Conservation (phyloP, 495 filamentous ascomycete species). For the Aspergillus funiculosus region DNA sequence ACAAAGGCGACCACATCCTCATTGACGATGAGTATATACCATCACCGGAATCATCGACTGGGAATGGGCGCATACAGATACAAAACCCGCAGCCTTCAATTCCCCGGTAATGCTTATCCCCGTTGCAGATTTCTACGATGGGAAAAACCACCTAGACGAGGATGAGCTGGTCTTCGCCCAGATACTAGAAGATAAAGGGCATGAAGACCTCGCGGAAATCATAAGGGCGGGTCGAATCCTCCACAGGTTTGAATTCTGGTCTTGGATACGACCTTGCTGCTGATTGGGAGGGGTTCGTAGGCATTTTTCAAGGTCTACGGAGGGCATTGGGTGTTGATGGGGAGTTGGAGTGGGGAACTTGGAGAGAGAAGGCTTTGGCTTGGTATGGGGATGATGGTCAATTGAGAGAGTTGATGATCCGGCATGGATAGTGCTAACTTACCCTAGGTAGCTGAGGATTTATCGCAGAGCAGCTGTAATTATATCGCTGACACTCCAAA, state of each 20-base stretch:
- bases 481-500: too few species aligned
- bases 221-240: slow-evolving; percentile 30
- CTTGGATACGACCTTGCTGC: slow-evolving; percentile 32
- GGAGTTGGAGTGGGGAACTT: slow-evolving; percentile 29
- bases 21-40: slow-evolving; percentile 37
- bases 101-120: slow-evolving; percentile 39
- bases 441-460: too few species aligned
- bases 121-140: slow-evolving; percentile 37
- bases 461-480: too few species aligned
- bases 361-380: slow-evolving; percentile 28
- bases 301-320: slow-evolving; percentile 33
- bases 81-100: slow-evolving; percentile 34
- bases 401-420: slow-evolving; percentile 15
- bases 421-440: too few species aligned
- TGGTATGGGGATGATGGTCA: slow-evolving; percentile 26
- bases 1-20: slow-evolving; percentile 44
- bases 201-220: slow-evolving; percentile 25
- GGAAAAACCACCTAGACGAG: slow-evolving; percentile 28
- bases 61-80: slow-evolving; percentile 37
- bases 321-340: slow-evolving; percentile 24
- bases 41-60: slow-evolving; percentile 45
- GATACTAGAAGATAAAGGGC: slow-evolving; percentile 28
- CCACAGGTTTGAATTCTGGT: slow-evolving; percentile 36
- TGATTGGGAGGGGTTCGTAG: slow-evolving; percentile 39
- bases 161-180: slow-evolving; percentile 31